These are phyloP conservation scores for Pelargonium cotyledonis DNA, from an alignment of 441 rosid species.

Conservation along the genomic window DNA sequence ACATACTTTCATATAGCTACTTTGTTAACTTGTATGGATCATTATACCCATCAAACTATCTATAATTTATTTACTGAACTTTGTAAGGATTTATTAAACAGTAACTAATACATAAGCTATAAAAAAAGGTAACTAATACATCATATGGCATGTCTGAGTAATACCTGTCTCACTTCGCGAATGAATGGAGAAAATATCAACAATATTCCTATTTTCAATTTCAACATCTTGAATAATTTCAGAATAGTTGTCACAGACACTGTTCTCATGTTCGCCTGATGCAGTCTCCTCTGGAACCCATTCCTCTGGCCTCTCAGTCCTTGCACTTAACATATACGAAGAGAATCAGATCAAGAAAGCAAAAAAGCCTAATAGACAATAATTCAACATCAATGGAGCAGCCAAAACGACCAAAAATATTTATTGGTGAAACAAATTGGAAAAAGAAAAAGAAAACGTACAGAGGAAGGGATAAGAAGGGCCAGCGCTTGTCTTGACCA, in stretches of 20 bases:
- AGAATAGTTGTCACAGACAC: slow-evolving; percentile 33
- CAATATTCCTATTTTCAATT: slow-evolving; percentile 41
- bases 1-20: too few relatives aligned
- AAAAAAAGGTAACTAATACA: neutral
- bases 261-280: slow-evolving; percentile 26
- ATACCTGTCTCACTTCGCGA: slow-evolving; percentile 46
- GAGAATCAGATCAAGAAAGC: slow-evolving; percentile 10
- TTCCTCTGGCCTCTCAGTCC: slow-evolving; percentile 80
- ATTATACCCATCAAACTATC: neutral
- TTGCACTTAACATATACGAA: slow-evolving; percentile 31
- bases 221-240: slow-evolving; percentile 38
- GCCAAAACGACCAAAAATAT: neutral
- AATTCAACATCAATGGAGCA: slow-evolving; percentile 4
- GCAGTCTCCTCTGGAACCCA: slow-evolving; percentile 81
- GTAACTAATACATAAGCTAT: neutral
- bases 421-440: slow-evolving; percentile 1
- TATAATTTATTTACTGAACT: neutral
- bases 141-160: slow-evolving; percentile 6
- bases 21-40: neutral
- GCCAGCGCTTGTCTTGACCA: slow-evolving; percentile 96
- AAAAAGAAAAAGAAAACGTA: slow-evolving; percentile 26
- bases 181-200: slow-evolving; percentile 80
- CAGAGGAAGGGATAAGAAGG: slow-evolving; percentile 81
- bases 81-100: neutral
- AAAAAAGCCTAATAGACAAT: too few relatives aligned